phyloP scores from a whole-genome alignment of 2,329 filamentous ascomycete genomes.

The Claviceps arundinis region DNA sequence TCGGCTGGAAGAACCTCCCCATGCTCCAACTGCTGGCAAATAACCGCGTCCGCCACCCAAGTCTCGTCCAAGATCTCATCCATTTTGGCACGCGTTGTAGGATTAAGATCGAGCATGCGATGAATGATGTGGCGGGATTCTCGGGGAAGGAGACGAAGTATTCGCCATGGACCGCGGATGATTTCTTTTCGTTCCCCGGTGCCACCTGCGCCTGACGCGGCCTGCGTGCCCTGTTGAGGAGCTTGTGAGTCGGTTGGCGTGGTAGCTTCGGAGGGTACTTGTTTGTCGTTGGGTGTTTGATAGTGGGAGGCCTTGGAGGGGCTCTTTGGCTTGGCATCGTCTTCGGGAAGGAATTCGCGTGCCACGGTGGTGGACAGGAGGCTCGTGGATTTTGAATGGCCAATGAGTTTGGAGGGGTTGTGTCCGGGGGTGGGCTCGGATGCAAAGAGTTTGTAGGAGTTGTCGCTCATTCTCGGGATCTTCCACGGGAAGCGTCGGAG shows the following conservation, averaged over 20 bases:
- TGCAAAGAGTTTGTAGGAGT: conserved; percentile 88
- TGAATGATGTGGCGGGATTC: conserved; percentile 85
- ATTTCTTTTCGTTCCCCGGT: conserved; percentile 51
- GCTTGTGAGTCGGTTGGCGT: conserved; percentile 7
- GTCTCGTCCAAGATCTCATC: conserved; percentile 75
- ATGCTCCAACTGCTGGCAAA: conserved; percentile 64
- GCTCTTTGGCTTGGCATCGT: conserved; percentile 16
- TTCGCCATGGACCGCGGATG: conserved; percentile 84
- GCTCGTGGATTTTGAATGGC: conserved; percentile 31
- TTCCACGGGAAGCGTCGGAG: conserved; percentile 95
- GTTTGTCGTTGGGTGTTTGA: conserved; percentile 1
- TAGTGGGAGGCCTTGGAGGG: conserved; percentile 5
- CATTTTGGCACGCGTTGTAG: conserved; percentile 70
- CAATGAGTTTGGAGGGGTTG: conserved; percentile 39
- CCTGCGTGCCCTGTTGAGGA: background rate
- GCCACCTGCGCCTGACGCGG: conserved; percentile 3
- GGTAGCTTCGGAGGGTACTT: background rate
- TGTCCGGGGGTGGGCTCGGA: conserved; percentile 68
- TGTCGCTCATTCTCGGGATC: conserved; percentile 78
- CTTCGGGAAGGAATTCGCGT: conserved; percentile 26
- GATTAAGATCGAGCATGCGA: conserved; percentile 83
- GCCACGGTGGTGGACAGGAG: conserved; percentile 26
- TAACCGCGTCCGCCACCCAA: conserved; percentile 76
- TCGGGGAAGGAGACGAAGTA: conserved; percentile 73
- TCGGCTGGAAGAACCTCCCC: conserved; percentile 59